These are phyloP conservation scores for Diaporthe sp. DNA, from an alignment of 2,329 filamentous ascomycete species.

Conservation along the genomic window DNA sequence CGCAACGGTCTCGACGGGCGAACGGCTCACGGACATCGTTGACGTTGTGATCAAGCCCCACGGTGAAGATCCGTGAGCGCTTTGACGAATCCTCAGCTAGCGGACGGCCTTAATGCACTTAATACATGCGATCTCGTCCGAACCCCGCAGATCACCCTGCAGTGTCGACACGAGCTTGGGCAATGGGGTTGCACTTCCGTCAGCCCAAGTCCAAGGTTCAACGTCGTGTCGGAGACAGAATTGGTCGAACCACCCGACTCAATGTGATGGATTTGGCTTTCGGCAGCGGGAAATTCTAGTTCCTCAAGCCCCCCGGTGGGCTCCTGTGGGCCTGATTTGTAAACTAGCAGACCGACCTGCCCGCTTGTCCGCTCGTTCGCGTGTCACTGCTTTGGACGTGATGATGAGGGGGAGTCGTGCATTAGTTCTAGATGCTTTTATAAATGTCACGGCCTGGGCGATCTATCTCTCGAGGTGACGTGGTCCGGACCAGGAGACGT, in stretches of 20 bases:
- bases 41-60: neutral
- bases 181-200: constrained; percentile 2
- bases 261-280: constrained; percentile 2
- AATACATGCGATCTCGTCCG: constrained; percentile 14
- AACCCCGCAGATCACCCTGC: constrained; percentile 13
- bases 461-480: neutral
- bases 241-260: neutral
- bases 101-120: constrained; percentile 6
- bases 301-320: neutral
- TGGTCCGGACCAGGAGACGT: neutral
- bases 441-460: neutral
- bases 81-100: neutral
- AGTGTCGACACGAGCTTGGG: constrained; percentile 5
- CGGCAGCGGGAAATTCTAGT: neutral
- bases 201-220: neutral
- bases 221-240: constrained; percentile 12
- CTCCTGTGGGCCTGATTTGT: neutral
- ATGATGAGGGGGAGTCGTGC: constrained; percentile 6
- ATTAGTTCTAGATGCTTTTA: neutral
- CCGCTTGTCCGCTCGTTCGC: neutral
- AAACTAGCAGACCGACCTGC: neutral
- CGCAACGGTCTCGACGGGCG: neutral
- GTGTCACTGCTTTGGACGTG: neutral
- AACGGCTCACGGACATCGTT: constrained; percentile 4
- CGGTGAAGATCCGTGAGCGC: neutral